Evolutionary conservation across 179 eudicot genomes (phyloP).

Genomic region (Patellifolia procumbens): DNA sequence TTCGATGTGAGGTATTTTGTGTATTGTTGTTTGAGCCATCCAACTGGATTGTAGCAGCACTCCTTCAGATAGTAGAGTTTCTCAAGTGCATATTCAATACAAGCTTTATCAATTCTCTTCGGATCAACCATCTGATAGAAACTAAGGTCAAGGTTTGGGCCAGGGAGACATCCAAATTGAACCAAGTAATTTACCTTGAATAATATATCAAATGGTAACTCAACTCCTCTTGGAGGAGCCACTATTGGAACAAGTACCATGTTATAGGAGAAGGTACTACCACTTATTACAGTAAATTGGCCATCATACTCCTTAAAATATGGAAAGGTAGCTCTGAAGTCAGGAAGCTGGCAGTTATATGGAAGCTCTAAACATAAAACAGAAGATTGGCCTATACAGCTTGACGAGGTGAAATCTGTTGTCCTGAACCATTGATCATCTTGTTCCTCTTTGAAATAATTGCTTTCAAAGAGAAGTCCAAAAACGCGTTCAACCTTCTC

Average conservation of each 20-base stretch:
- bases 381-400: conserved; percentile 71
- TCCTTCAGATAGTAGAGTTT: conserved; percentile 53
- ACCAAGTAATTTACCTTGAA: conserved; percentile 71
- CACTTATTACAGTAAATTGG: conserved; percentile 41
- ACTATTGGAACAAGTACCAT: conserved; percentile 65
- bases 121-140: conserved; percentile 80
- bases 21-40: conserved; percentile 61
- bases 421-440: conserved; percentile 78
- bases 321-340: conserved; percentile 54
- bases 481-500: conserved; percentile 36
- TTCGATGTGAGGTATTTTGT: conserved; percentile 33
- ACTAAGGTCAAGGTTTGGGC: conserved; percentile 56
- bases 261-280: conserved; percentile 48
- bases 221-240: conserved; percentile 46
- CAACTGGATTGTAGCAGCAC: conserved; percentile 83
- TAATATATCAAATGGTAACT: conserved; percentile 64
- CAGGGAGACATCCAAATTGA: conserved; percentile 77
- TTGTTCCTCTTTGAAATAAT: conserved; percentile 45
- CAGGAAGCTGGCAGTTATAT: conserved; percentile 37
- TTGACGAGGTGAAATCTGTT: conserved; percentile 65
- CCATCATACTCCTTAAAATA: conserved; percentile 47
- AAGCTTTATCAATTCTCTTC: conserved; percentile 28
- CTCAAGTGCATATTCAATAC: conserved; percentile 67
- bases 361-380: conserved; percentile 62
- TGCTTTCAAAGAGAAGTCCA: conserved; percentile 19